These are phyloP conservation scores for Ogataea naganishii DNA, from an alignment of 805 yeast species.

Conservation along the genomic window DNA sequence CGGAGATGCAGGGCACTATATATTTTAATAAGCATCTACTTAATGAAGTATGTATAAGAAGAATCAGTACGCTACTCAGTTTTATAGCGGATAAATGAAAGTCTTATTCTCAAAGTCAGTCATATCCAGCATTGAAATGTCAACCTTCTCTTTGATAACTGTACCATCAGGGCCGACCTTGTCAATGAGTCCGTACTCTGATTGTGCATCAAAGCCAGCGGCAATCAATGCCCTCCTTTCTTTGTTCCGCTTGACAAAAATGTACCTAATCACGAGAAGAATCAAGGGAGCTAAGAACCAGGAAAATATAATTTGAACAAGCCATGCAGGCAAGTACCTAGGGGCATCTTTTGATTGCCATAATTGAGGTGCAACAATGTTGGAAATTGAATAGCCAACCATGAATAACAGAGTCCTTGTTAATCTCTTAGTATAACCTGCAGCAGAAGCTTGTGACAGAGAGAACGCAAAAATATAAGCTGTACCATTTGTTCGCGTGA, in stretches of 20 bases:
- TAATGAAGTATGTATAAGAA: no score
- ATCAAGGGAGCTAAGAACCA: conserved; percentile 35
- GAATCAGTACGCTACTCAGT: conserved; percentile 6
- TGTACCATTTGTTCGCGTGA: conserved; percentile 5
- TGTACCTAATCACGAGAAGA: conserved; percentile 30
- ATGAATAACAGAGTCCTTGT: conserved; percentile 35
- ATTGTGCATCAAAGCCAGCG: conserved; percentile 8
- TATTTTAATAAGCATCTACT: no score
- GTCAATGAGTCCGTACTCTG: no score
- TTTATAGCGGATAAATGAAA: conserved; percentile 37
- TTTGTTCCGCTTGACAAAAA: conserved; percentile 31
- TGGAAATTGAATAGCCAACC: conserved; percentile 37
- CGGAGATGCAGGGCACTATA: conserved; percentile 12
- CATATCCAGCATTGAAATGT: conserved; percentile 35
- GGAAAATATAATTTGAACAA: conserved; percentile 39
- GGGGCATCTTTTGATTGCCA: conserved; percentile 42
- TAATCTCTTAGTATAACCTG: conserved; percentile 43
- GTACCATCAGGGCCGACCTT: conserved; percentile 23
- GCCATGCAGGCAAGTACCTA: conserved; percentile 36
- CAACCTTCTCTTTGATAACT: conserved; percentile 20
- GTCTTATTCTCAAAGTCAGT: conserved; percentile 41
- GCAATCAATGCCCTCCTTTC: conserved; percentile 22
- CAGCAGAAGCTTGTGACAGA: conserved; percentile 24
- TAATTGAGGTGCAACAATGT: conserved; percentile 44
- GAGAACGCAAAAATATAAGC: conserved; percentile 17